Base-by-base conservation (phyloP, 345 rosid species). In the Kernera saxatilis region DNA sequence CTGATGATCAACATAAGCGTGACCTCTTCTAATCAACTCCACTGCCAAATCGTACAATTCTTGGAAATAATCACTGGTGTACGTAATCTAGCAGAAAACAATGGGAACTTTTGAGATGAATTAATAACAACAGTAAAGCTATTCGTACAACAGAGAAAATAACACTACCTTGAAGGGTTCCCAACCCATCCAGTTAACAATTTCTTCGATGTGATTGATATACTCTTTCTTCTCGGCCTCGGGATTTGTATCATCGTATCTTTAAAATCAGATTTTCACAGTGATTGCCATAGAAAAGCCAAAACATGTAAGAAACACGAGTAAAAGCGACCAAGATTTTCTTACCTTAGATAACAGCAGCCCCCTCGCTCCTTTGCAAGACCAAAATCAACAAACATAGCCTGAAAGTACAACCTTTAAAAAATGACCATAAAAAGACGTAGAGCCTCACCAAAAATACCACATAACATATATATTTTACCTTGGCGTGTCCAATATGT, bases 171-270 rank as follows among this genome's bases (percentile, higher is more conserved):
- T 90, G 73, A 86, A 89, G 18, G 98, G 97, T 76, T 88, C 82
- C 98, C 96, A 93, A 25, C 98, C 96, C 98, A 93, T 87, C 97
- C 98, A 93, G 39, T 57, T 72, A 15, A 93, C 98, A 74, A 93
- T 93, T 76, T 93, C 98, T 84, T 89, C 71, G n/a, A 94, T 94
- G 74, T 94, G 99, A 81, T 88, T 85, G 44, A 94, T 94, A 58
- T 94, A 94, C 79, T 94, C 99, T 84, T 84, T 87, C 87, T 86
- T 94, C 73, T 94, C 97, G 73, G 99, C 97, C 80, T 94, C 97
- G 1, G 97, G 99, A 64, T 94, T 94, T 17, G 99, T 94, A 62
- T 94, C 99, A 78, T 94, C 99, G 75, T 70, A 94, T n/a, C 69
- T 97, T 89, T 68, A 23, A 69, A 32, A 82, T 15, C 43, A 62